Conservation (phyloP, 2,329 filamentous ascomycete genomes). For the Cyphellophora attinorum region DNA sequence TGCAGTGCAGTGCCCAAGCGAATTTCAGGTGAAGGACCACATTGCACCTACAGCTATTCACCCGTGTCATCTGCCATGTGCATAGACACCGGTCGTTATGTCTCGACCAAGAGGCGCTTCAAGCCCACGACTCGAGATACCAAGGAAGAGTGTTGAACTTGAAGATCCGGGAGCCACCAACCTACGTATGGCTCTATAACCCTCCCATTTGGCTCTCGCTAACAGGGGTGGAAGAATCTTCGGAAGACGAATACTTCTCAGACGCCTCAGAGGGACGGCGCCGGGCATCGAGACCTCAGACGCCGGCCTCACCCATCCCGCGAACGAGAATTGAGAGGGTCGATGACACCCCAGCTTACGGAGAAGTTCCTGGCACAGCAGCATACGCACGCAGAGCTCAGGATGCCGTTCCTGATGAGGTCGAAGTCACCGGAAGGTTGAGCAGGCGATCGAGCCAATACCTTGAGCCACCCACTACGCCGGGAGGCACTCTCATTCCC, state of each 20-base stretch:
- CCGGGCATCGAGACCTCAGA: slow-evolving; percentile 22
- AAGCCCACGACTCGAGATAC: slow-evolving; percentile 36
- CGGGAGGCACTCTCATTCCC: slow-evolving; percentile 45
- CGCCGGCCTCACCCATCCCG: slow-evolving; percentile 44
- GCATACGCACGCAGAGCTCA: slow-evolving; percentile 49
- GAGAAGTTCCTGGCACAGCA: slow-evolving; percentile 52
- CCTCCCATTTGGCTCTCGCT: slow-evolving; percentile 5
- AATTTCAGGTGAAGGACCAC: too few species aligned
- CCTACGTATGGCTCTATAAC: slow-evolving; percentile 7
- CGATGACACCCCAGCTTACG: slow-evolving; percentile 48
- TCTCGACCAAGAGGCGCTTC: neutral
- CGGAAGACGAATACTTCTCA: slow-evolving; percentile 54
- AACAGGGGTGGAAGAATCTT: slow-evolving; percentile 25
- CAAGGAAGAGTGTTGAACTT: slow-evolving; percentile 44
- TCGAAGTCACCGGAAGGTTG: slow-evolving; percentile 43
- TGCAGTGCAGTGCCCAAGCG: too few species aligned
- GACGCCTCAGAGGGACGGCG: slow-evolving; percentile 51
- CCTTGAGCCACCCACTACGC: slow-evolving; percentile 37
- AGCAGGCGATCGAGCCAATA: slow-evolving; percentile 30
- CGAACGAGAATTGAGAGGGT: slow-evolving; percentile 55
- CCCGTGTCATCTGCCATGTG: too few species aligned
- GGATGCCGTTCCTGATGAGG: slow-evolving; percentile 55
- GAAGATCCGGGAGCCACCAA: slow-evolving; percentile 44
- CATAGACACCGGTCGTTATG: too few species aligned
- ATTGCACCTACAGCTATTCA: too few species aligned